Conservation (phyloP, 768 basidiomycete species). For the Paxillus rubicundulus region DNA sequence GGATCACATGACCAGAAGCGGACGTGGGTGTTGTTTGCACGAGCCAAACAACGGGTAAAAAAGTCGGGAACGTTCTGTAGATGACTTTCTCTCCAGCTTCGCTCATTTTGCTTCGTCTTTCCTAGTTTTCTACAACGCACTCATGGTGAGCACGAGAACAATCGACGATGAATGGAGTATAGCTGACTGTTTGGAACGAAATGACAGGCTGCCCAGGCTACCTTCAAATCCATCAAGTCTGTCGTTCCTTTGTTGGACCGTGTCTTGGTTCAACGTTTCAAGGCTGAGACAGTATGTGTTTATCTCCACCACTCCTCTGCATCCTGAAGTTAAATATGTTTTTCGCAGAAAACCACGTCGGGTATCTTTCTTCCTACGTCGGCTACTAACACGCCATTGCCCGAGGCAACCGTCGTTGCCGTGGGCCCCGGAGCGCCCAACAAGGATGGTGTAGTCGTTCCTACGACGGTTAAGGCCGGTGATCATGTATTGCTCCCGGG, state of each 20-base stretch:
- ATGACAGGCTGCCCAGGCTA: slow-evolving; percentile 78
- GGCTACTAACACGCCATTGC: slow-evolving; percentile 79
- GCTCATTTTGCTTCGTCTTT: slow-evolving; percentile 21
- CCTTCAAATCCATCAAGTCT: slow-evolving; percentile 93
- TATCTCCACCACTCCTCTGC: not conserved
- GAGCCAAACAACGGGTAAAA: slow-evolving; percentile 26
- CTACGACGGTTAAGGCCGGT: slow-evolving; percentile 78
- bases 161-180: not conserved
- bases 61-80: slow-evolving; percentile 14
- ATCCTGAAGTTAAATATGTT: not conserved
- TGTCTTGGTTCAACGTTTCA: slow-evolving; percentile 96
- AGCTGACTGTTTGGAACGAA: not conserved
- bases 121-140: slow-evolving; percentile 7
- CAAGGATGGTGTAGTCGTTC: slow-evolving; percentile 76
- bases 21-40: slow-evolving; percentile 21
- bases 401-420: slow-evolving; percentile 95
- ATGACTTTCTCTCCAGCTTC: slow-evolving; percentile 19
- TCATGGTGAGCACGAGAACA: slow-evolving; percentile 25
- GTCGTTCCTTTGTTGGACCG: slow-evolving; percentile 92
- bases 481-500: slow-evolving; percentile 93
- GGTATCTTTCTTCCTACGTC: slow-evolving; percentile 96
- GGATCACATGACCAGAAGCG: slow-evolving; percentile 23
- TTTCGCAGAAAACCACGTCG: slow-evolving; percentile 86
- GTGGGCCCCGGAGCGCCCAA: slow-evolving; percentile 92
- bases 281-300: slow-evolving; percentile 84